Base-by-base conservation (phyloP, 1,139 yeast species). In the Geotrichum reessii region DNA sequence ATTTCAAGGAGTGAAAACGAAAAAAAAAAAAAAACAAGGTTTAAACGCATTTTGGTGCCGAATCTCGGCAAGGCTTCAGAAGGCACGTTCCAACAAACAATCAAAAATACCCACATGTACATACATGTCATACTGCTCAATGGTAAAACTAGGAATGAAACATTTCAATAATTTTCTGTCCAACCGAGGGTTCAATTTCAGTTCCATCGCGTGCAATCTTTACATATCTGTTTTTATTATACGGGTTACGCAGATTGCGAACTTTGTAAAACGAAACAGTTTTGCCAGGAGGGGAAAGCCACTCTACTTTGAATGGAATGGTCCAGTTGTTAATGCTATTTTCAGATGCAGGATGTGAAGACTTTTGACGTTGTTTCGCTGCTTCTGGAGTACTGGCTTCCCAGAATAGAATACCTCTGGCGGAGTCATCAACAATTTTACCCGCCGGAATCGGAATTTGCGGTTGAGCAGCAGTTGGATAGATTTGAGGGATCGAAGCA, bases 121-220 rank as follows among this genome's bases (percentile, higher is more conserved):
- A 25, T 33, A 33, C n/a, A 33, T 17, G 44, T 14, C 44, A 3
- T 8, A 14, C 21, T 7, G n/a, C 21, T 33, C 12, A 33, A 33
- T 17, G 8, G 19, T n/a, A 37, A n/a, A 37, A 7, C 44, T 37
- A 37, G 44, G 44, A 37, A 44, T 62, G 52, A 57, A 73, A 73
- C 59, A 74, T 59, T 3, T 61, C 63, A 42, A 70, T 57, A 50
- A 74, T 63, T 52, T 63, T 62, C n/a, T 59, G 55, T 4, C 76
- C 78, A 14, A 72, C 69, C 0, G 55, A 52, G 0, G 76, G 73
- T 56, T 72, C 75, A 42, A 74, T 65, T 61, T 75, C 78, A 2
- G 78, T 74, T 2, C 78, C 78, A 57, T 74, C 78, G 27, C 77
- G 66, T 2, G 78, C 78, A 48, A 75, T 69, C 59, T 74, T 74